Conservation (phyloP, 495 filamentous ascomycete genomes). For the Daldinia decipiens region DNA sequence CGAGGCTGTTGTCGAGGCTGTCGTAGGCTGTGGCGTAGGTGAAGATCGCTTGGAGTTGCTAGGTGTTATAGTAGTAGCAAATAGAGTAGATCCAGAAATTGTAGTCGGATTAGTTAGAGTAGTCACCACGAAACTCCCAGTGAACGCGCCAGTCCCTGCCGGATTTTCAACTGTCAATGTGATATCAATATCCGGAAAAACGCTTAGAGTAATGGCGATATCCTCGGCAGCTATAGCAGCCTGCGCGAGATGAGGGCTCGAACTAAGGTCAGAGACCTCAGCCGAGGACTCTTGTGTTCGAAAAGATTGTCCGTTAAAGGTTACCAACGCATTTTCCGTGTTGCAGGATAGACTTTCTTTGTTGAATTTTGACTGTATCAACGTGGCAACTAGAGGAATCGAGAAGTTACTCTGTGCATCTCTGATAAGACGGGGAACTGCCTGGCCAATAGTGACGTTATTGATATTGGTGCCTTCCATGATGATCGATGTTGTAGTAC, state of each 20-base stretch:
- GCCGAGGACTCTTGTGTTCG: slow-evolving; percentile 47
- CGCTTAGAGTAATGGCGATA: slow-evolving; percentile 52
- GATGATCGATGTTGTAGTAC: slow-evolving; percentile 71
- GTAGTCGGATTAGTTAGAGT: slow-evolving; percentile 42
- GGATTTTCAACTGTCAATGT: slow-evolving; percentile 40
- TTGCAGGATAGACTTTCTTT: slow-evolving; percentile 77
- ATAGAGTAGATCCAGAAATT: slow-evolving; percentile 36
- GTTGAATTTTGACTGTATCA: slow-evolving; percentile 80
- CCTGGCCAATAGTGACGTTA: slow-evolving; percentile 82
- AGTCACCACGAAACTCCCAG: slow-evolving; percentile 45
- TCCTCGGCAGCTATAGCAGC: slow-evolving; percentile 44
- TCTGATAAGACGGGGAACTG: slow-evolving; percentile 76
- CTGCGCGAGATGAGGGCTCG: slow-evolving; percentile 35
- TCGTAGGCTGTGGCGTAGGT: slow-evolving; percentile 40
- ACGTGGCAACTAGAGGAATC: slow-evolving; percentile 72
- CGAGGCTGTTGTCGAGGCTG: slow-evolving; percentile 35
- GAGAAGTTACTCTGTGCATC: slow-evolving; percentile 74
- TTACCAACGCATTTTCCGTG: slow-evolving; percentile 84
- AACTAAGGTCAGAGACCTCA: slow-evolving; percentile 24
- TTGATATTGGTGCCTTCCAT: slow-evolving; percentile 57
- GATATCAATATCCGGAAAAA: slow-evolving; percentile 37
- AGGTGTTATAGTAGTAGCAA: slow-evolving; percentile 40
- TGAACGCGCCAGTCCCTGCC: slow-evolving; percentile 31
- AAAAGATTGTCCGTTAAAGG: slow-evolving; percentile 70
- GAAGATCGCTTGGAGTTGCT: slow-evolving; percentile 37